phyloP scores from a whole-genome alignment of 208 protist genomes.

The Borovskyia barvae region DNA sequence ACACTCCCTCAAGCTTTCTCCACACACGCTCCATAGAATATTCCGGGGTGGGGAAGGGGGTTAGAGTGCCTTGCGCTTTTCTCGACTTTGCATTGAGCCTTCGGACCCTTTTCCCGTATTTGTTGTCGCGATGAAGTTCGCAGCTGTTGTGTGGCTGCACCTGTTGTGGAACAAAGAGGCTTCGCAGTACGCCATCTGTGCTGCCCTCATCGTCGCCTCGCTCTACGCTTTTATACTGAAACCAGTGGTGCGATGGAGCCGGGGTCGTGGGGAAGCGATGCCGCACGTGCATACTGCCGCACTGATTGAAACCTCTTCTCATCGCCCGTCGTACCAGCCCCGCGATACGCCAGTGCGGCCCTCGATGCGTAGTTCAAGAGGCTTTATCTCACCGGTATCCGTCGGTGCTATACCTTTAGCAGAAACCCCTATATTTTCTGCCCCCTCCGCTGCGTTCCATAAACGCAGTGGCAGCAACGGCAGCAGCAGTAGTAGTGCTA shows the following conservation, averaged over 20 bases:
- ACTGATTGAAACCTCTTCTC: no score
- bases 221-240: constrained; percentile 57
- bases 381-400: constrained; percentile 14
- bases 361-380: constrained; percentile 8
- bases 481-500: neutral
- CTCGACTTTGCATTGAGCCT: neutral
- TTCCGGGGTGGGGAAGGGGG: no score
- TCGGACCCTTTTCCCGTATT: neutral
- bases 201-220: constrained; percentile 42
- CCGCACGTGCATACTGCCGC: neutral
- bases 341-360: constrained; percentile 5
- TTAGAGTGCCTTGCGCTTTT: neutral
- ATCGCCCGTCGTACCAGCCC: no score
- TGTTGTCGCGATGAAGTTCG: no score
- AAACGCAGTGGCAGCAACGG: neutral
- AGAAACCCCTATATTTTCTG: constrained; percentile 6
- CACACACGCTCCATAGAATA: no score
- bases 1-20: no score
- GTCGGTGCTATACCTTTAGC: constrained; percentile 8
- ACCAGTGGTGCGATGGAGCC: constrained; percentile 24
- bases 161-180: constrained; percentile 14
- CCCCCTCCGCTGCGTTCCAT: neutral
- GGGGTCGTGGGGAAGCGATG: neutral
- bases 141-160: no score
- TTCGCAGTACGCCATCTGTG: constrained; percentile 19